These are phyloP conservation scores for Thraustochytrium sp. DNA, from an alignment of 352 stramenopile genomes.

Conservation along the genomic window DNA sequence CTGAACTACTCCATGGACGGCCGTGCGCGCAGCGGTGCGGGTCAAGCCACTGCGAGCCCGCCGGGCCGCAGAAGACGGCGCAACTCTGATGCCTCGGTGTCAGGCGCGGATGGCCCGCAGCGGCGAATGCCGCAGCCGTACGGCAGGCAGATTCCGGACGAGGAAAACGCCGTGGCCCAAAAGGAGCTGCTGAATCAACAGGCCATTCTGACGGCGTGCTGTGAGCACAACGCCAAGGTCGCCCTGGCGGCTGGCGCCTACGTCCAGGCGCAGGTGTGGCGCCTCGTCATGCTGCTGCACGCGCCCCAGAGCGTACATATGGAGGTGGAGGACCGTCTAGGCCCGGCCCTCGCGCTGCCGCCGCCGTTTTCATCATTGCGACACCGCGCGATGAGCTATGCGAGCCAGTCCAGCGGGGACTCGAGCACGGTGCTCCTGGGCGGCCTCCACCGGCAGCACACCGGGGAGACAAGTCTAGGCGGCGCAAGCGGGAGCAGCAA, in stretches of 20 bases:
- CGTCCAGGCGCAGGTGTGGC: constrained; percentile 9
- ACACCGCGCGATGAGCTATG: neutral
- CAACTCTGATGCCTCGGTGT: too few relatives aligned
- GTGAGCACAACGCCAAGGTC: neutral
- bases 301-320: neutral
- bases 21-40: neutral
- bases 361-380: too few relatives aligned
- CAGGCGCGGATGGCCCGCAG: too few relatives aligned
- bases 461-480: too few relatives aligned
- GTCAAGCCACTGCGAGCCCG: neutral
- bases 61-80: neutral
- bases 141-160: neutral
- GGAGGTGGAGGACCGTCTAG: neutral
- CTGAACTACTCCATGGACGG: neutral
- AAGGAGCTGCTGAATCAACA: neutral
- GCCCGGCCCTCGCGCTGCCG: neutral
- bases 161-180: neutral
- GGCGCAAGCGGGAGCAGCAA: too few relatives aligned
- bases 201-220: neutral
- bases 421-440: neutral
- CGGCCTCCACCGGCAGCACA: neutral
- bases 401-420: neutral
- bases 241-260: neutral
- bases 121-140: neutral
- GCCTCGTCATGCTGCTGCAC: neutral